Percentiles rank a stretch among this genome's conserved stretches.
Evolutionary conservation across 2,329 filamentous ascomycete species (phyloP).

Genomic region (Cryphonectria naterciae): DNA sequence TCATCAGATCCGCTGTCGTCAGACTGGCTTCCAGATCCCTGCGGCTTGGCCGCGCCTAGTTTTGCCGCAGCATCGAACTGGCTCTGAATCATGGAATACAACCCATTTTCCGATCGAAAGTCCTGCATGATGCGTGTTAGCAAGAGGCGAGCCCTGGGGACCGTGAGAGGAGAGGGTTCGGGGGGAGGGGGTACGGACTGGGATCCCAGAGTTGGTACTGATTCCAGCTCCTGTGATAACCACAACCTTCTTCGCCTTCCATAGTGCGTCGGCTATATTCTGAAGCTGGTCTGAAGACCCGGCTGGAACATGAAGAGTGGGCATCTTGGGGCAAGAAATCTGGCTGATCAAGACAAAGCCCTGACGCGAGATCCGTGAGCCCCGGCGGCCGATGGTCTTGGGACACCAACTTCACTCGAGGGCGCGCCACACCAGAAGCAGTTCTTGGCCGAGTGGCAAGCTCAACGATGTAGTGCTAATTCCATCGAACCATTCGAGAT

Average conservation of each 20-base stretch:
- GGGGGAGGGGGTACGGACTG: conserved; percentile 51
- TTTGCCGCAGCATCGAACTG: conserved; percentile 62
- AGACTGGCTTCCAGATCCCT: conserved; percentile 38
- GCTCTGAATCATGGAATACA: conserved; percentile 73
- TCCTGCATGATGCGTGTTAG: conserved; percentile 51
- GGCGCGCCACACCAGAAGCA: not conserved
- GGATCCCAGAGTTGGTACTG: conserved; percentile 76
- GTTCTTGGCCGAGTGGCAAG: conserved; percentile 13
- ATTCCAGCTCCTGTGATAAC: conserved; percentile 75
- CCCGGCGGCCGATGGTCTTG: conserved; percentile 7
- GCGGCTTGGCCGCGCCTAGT: conserved; percentile 35
- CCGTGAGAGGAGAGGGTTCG: not conserved
- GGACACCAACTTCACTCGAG: not conserved
- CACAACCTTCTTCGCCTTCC: conserved; percentile 70
- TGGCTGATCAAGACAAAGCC: conserved; percentile 1
- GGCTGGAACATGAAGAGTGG: conserved; percentile 59
- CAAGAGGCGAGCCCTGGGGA: conserved; percentile 16
- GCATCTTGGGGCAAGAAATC: conserved; percentile 50
- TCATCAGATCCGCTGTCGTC: conserved; percentile 35
- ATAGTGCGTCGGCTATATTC: conserved; percentile 65
- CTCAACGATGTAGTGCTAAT: conserved; percentile 5
- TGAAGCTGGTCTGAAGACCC: conserved; percentile 60
- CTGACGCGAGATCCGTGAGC: not conserved
- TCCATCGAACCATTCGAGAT: conserved; percentile 5
- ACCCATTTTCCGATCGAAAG: conserved; percentile 72